Conservation (phyloP, 192 early-diverging fungal species). For the Podila epigama region DNA sequence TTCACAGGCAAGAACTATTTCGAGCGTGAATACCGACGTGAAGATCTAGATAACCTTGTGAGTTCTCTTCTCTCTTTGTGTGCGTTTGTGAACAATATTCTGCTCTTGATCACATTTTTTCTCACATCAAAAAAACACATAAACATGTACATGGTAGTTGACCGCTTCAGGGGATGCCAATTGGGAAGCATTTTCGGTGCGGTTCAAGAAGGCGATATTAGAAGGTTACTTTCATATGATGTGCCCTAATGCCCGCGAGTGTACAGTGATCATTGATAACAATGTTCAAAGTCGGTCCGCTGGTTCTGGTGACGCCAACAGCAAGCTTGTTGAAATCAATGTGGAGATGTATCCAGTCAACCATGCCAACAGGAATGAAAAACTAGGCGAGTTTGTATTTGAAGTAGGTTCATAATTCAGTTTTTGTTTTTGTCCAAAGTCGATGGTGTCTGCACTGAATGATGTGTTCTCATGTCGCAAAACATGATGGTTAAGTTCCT, state of each 20-base stretch:
- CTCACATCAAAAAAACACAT: too few relatives aligned
- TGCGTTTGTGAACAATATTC: background rate
- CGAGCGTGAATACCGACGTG: conserved; percentile 40
- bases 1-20: conserved; percentile 46
- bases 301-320: background rate
- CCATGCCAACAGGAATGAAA: conserved; percentile 24
- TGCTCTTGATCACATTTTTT: too few relatives aligned
- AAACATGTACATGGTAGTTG: too few relatives aligned
- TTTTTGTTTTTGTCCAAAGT: background rate
- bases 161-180: conserved; percentile 17
- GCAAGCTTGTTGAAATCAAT: conserved; percentile 10
- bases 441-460: background rate
- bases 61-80: background rate
- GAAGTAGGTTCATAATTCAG: conserved; percentile 11
- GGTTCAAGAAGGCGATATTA: conserved; percentile 27
- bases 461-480: background rate
- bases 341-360: conserved; percentile 37
- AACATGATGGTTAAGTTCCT: background rate
- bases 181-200: conserved; percentile 34
- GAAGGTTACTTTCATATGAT: conserved; percentile 34
- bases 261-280: conserved; percentile 42
- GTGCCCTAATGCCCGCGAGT: conserved; percentile 24
- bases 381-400: conserved; percentile 44
- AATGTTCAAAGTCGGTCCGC: conserved; percentile 22
- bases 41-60: conserved; percentile 37